A percentile compares a stretch with the other conserved stretches of the same genome.
phyloP scores from a whole-genome alignment of 2,329 filamentous ascomycete genomes.

The Aplosporella prunicola region DNA sequence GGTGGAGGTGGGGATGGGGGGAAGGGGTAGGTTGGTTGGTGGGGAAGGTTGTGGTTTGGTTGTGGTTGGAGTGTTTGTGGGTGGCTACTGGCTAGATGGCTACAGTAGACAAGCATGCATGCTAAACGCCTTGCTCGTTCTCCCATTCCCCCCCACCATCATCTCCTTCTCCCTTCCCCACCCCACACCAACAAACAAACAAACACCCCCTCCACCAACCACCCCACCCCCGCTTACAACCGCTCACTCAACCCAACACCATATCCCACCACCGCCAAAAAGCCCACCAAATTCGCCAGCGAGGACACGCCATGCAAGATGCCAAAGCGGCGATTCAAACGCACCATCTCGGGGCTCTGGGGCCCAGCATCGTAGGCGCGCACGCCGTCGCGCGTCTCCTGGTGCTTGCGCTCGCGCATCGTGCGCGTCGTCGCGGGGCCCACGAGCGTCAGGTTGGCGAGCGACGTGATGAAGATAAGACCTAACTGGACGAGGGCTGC shows the following conservation, averaged over 20 bases:
- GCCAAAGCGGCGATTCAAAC: conserved; percentile 48
- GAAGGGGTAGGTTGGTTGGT: neutral
- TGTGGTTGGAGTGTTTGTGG: too few relatives aligned
- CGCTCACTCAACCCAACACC: conserved; percentile 62
- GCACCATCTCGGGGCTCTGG: conserved; percentile 74
- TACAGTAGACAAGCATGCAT: too few relatives aligned
- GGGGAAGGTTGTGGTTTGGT: too few relatives aligned
- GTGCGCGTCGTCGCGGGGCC: conserved; percentile 66
- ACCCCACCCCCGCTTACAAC: conserved; percentile 26
- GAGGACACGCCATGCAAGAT: conserved; percentile 74
- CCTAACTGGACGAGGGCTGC: conserved; percentile 48
- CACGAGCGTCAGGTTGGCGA: conserved; percentile 61
- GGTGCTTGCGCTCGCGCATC: conserved; percentile 67
- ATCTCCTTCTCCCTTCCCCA: neutral
- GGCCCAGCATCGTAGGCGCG: conserved; percentile 69
- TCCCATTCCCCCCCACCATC: too few relatives aligned
- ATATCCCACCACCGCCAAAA: conserved; percentile 65
- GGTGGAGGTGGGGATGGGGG: neutral
- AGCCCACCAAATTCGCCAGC: conserved; percentile 63
- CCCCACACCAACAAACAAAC: neutral
- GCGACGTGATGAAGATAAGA: conserved; percentile 59
- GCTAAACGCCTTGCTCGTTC: too few relatives aligned
- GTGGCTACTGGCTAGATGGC: too few relatives aligned
- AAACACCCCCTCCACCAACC: neutral
- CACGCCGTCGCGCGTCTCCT: conserved; percentile 81